phyloP scores from a whole-genome alignment of 2,329 filamentous ascomycete genomes.

The Fusarium sp. region DNA sequence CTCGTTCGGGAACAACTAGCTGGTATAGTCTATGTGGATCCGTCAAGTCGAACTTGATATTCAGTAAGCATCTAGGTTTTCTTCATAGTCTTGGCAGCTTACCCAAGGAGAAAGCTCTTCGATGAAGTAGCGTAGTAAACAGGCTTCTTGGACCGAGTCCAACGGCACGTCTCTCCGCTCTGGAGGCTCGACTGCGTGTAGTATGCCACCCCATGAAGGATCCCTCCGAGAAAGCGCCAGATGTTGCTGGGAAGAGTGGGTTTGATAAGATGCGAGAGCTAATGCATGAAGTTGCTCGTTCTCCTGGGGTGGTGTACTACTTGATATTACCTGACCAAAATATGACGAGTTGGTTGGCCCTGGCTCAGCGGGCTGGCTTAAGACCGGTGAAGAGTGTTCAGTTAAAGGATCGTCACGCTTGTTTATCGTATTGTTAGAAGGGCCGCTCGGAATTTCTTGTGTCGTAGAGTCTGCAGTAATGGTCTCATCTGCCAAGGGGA shows the following conservation, averaged over 20 bases:
- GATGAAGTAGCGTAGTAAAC: conserved; percentile 39
- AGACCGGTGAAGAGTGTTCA: too few species aligned
- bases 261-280: not conserved
- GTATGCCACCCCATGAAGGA: conserved; percentile 23
- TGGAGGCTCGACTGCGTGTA: conserved; percentile 14
- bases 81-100: rapidly evolving
- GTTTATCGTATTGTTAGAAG: too few species aligned
- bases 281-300: not conserved
- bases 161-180: not conserved
- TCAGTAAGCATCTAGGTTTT: rapidly evolving
- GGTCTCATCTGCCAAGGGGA: not conserved
- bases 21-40: conserved; percentile 32
- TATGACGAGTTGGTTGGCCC: too few species aligned
- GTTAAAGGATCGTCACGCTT: too few species aligned
- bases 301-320: not conserved
- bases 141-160: conserved; percentile 35
- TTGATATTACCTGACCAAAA: not conserved
- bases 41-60: conserved; percentile 29
- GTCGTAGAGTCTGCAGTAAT: not conserved
- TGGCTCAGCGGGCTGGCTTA: too few species aligned
- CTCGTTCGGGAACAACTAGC: conserved; percentile 33
- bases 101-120: conserved; percentile 40
- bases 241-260: not conserved
- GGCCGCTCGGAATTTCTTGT: too few species aligned
- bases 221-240: conserved; percentile 18